Base-by-base conservation (phyloP, 805 yeast genomes). In the Lipomyces yamanashiensis region DNA sequence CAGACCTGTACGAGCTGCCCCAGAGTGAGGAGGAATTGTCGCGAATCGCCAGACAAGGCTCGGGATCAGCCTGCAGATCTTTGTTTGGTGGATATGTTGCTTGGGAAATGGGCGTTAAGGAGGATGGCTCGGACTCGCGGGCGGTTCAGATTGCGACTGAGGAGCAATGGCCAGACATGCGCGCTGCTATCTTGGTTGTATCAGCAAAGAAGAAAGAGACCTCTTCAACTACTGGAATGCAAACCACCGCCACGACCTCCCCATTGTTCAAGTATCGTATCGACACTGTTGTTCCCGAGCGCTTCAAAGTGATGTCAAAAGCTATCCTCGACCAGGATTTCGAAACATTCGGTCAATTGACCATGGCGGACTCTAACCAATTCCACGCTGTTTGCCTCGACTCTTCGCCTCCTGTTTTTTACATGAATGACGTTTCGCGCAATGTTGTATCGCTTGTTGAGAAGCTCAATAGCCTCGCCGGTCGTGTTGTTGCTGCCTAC, bases 351-450 rank as follows among this genome's bases (percentile, higher is more conserved):
- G 99, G 92, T 43, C 88, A 89, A 67, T 83, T 93, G 70, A 95
- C 99, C 50, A 95, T 96, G 97, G 85, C 82, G 72, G 99, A 95
- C 77, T 92, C 98, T 28, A 95, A 95, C 79, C 92, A 96, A 34
- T 95, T 95, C 85, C 99, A 95, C 75, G 95, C 99, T 12, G 95
- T 92, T n/a, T 95, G 99, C 77, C 80, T 95, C 67, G 99, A 95
- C 78, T 88, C 97, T 8, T 86, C 78, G 73, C 99, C 99, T 53
- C 99, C 99, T 44, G 95, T 95, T 64, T 93, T 92, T 76, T 92
- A 92, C 77, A 79, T 92, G 78, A 93, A 90, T 74, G 98, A 93
- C 75, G 89, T 95, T 7, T 92, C 97, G 6, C 88, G 89, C 71
- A 86, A 85, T 59, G 84, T 91, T 72, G 88, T 92, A 68, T 89